A percentile compares a stretch with the other conserved stretches of the same genome.
phyloP scores from a whole-genome alignment of 2,329 filamentous ascomycete species.

The Ophiosphaerella korrae region DNA sequence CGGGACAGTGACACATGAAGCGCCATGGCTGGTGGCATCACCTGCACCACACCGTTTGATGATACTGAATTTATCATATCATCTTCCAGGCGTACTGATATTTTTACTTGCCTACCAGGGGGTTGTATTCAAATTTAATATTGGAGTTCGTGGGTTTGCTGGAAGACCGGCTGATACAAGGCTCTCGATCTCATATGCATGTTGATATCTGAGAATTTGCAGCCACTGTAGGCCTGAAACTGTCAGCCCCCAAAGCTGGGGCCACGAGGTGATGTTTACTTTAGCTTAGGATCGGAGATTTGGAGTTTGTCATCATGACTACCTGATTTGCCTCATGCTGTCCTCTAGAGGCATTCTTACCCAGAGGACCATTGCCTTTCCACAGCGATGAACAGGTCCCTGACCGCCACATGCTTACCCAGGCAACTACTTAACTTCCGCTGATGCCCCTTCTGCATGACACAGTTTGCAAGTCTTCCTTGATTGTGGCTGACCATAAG shows the following conservation, averaged over 20 bases:
- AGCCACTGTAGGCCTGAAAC: neutral
- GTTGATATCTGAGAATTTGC: neutral
- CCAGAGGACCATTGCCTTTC: slow-evolving; percentile 44
- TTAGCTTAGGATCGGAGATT: neutral
- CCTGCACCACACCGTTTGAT: no score
- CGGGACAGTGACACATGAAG: neutral
- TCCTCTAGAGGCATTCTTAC: slow-evolving; percentile 17
- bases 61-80: no score
- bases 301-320: neutral
- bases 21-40: neutral
- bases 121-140: no score
- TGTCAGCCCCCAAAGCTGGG: neutral
- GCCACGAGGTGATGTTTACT: neutral
- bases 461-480: slow-evolving; percentile 16
- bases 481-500: slow-evolving; percentile 16
- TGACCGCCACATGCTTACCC: slow-evolving; percentile 35
- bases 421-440: slow-evolving; percentile 37
- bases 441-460: slow-evolving; percentile 26
- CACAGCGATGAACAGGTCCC: slow-evolving; percentile 49
- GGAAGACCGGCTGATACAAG: no score
- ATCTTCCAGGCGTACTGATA: no score
- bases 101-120: no score
- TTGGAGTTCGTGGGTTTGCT: no score
- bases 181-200: neutral
- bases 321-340: neutral